phyloP scores from a whole-genome alignment of 1,139 yeast species.

The Suhomyces terraborum region DNA sequence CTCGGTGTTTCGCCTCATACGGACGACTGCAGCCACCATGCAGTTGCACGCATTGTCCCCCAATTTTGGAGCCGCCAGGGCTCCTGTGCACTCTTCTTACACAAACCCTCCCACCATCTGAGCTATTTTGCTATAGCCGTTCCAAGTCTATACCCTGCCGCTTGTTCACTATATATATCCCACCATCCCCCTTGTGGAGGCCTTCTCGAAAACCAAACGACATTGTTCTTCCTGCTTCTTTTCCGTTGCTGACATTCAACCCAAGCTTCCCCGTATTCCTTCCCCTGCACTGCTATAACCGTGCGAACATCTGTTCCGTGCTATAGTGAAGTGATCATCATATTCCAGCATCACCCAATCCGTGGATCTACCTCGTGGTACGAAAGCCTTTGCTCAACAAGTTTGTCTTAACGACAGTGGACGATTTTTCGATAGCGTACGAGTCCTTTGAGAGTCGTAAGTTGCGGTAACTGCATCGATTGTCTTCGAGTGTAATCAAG shows the following conservation, averaged over 20 bases:
- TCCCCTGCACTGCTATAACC: background rate
- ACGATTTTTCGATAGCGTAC: no score
- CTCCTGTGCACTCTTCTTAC: background rate
- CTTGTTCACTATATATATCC: slow-evolving; percentile 5
- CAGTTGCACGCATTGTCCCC: slow-evolving; percentile 1
- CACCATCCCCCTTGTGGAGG: background rate
- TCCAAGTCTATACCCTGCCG: slow-evolving; percentile 3
- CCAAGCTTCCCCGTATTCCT: background rate
- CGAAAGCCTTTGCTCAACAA: no score
- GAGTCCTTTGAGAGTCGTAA: no score
- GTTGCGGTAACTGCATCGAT: no score
- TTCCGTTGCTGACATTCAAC: background rate
- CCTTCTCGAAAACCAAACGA: no score
- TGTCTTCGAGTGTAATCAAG: no score
- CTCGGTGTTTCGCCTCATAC: slow-evolving; percentile 1
- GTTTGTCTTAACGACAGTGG: no score
- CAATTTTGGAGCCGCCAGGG: background rate
- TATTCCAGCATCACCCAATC: background rate
- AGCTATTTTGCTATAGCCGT: slow-evolving; percentile 5
- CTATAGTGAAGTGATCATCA: no score
- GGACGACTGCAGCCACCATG: background rate
- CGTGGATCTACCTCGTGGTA: no score
- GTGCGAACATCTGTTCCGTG: slow-evolving; percentile 1
- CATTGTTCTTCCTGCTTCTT: background rate
- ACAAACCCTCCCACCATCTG: slow-evolving; percentile 1